These are phyloP conservation scores for Talaromyces islandicus DNA, from an alignment of 2,329 filamentous ascomycete genomes.

Conservation along the genomic window DNA sequence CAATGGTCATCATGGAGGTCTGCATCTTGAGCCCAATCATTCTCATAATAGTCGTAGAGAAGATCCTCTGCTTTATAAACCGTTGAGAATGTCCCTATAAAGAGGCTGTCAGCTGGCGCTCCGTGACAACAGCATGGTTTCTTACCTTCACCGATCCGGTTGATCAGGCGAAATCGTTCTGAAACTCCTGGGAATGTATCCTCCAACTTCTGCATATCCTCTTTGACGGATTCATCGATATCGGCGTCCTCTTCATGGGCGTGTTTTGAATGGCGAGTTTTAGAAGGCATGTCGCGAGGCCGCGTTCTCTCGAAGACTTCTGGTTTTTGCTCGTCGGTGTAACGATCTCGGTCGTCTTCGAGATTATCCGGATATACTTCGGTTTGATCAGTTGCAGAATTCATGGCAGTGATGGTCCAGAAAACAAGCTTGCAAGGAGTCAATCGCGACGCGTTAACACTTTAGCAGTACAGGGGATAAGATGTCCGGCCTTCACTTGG, in stretches of 20 bases:
- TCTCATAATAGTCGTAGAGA: constrained; percentile 73
- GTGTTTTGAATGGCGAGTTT: constrained; percentile 12
- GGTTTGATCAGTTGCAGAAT: background rate
- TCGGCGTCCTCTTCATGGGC: constrained; percentile 21
- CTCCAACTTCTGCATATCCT: constrained; percentile 84
- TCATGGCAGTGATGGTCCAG: background rate
- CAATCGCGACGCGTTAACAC: background rate
- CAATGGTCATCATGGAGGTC: constrained; percentile 59
- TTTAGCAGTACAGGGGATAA: background rate
- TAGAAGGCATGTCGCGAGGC: background rate
- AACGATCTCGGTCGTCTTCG: background rate
- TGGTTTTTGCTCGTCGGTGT: background rate
- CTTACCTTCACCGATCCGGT: constrained; percentile 90
- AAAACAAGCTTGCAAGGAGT: background rate
- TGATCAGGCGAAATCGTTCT: constrained; percentile 81
- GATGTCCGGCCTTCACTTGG: background rate
- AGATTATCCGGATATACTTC: background rate
- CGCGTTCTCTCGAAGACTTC: background rate
- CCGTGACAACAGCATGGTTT: background rate
- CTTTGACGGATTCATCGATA: constrained; percentile 53
- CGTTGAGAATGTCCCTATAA: constrained; percentile 89
- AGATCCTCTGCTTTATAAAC: constrained; percentile 98
- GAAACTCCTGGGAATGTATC: constrained; percentile 77
- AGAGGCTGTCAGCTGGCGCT: background rate
- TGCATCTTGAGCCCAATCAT: constrained; percentile 74